phyloP scores from a whole-genome alignment of 179 eudicot species.

The Spergularia azorica region DNA sequence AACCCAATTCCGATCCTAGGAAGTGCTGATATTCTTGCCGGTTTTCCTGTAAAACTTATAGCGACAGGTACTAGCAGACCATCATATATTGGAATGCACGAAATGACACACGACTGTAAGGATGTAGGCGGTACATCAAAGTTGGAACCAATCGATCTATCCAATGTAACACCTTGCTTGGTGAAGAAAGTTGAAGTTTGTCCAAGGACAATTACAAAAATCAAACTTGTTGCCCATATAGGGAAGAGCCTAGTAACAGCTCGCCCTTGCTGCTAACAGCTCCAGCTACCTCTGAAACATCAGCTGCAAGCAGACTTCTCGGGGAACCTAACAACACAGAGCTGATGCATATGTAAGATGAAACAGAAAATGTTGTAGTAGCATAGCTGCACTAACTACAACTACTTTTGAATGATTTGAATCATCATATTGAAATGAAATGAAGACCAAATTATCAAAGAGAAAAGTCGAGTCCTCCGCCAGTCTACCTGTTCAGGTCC shows the following conservation, averaged over 20 bases:
- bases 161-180: conserved; percentile 56
- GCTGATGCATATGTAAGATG: too few relatives aligned
- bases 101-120: conserved; percentile 33
- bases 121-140: conserved; percentile 52
- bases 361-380: too few relatives aligned
- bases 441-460: too few relatives aligned
- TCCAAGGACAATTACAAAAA: conserved; percentile 48
- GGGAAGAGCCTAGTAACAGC: conserved; percentile 48
- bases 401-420: too few relatives aligned
- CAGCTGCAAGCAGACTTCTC: conserved; percentile 37
- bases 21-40: conserved; percentile 57
- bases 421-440: too few relatives aligned
- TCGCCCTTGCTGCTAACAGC: conserved; percentile 16
- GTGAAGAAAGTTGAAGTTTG: conserved; percentile 55
- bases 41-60: conserved; percentile 41
- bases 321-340: conserved; percentile 26
- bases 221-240: conserved; percentile 49
- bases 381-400: too few relatives aligned
- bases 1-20: conserved; percentile 55
- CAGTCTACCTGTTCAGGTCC: conserved; percentile 31
- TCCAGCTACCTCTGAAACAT: conserved; percentile 12
- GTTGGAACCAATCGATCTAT: conserved; percentile 42
- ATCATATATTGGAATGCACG: conserved; percentile 53
- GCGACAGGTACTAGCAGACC: conserved; percentile 45
- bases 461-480: too few relatives aligned